These are phyloP conservation scores for Pichia cabralensis DNA, from an alignment of 805 yeast genomes.

Conservation along the genomic window DNA sequence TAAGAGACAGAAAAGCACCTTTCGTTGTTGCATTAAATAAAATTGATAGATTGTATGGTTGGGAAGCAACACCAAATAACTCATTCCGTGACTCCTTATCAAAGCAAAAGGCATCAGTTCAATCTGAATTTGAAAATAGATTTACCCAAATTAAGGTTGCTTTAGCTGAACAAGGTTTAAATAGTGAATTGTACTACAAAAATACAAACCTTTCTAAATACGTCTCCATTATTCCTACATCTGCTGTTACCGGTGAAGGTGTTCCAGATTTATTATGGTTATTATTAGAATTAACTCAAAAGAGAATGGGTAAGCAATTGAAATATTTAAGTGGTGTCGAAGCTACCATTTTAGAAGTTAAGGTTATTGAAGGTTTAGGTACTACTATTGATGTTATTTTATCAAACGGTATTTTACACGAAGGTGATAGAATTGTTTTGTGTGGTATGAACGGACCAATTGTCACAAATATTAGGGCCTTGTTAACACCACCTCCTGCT, in stretches of 20 bases:
- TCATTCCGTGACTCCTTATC: conserved; percentile 91
- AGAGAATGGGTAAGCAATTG: conserved; percentile 97
- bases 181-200: conserved; percentile 92
- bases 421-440: conserved; percentile 89
- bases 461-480: conserved; percentile 90
- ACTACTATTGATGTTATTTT: conserved; percentile 96
- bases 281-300: conserved; percentile 88
- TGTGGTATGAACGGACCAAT: conserved; percentile 99
- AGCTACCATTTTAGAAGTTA: conserved; percentile 95
- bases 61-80: conserved; percentile 86
- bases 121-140: conserved; percentile 86
- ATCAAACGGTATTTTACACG: conserved; percentile 91
- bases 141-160: conserved; percentile 78
- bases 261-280: conserved; percentile 97
- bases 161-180: conserved; percentile 95
- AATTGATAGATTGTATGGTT: conserved; percentile 93
- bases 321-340: conserved; percentile 91
- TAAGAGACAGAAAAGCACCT: conserved; percentile 96
- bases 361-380: conserved; percentile 97
- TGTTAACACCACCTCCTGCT: conserved; percentile 94
- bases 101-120: conserved; percentile 74
- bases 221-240: conserved; percentile 95
- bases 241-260: conserved; percentile 99
- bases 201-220: conserved; percentile 88
- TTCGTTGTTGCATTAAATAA: conserved; percentile 95